Percentiles rank a stretch among this genome's conserved stretches.
These are phyloP conservation scores for Groenewaldozyma tartarivorans DNA, from an alignment of 805 yeast species.

Conservation along the genomic window DNA sequence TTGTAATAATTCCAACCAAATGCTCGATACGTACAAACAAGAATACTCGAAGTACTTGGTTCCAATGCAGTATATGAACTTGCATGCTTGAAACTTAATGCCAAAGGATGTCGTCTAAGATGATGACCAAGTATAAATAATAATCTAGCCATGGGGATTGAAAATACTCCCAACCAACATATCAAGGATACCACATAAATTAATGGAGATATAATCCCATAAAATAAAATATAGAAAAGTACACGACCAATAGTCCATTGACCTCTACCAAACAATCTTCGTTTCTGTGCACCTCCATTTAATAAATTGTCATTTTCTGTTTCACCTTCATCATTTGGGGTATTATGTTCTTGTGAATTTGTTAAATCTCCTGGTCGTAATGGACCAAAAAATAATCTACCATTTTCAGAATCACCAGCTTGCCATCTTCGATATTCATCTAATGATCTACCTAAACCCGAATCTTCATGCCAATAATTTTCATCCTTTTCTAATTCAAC, in stretches of 20 bases:
- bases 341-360: not conserved
- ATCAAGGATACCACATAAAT: conserved; percentile 42
- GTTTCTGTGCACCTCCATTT: conserved; percentile 2
- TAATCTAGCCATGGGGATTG: conserved; percentile 90
- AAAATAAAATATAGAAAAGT: conserved; percentile 61
- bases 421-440: conserved; percentile 88
- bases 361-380: conserved; percentile 22
- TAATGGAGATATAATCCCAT: conserved; percentile 61
- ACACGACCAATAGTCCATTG: conserved; percentile 81
- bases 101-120: conserved; percentile 82
- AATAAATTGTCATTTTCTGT: conserved; percentile 1
- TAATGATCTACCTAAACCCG: conserved; percentile 75
- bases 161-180: conserved; percentile 78
- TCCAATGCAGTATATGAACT: conserved; percentile 7
- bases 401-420: conserved; percentile 57
- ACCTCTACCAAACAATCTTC: conserved; percentile 82
- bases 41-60: conserved; percentile 37
- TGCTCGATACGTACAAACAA: conserved; percentile 86
- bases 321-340: not conserved
- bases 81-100: conserved; percentile 59
- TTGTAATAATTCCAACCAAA: conserved; percentile 91
- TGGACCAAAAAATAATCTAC: conserved; percentile 73
- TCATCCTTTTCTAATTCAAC: conserved; percentile 71
- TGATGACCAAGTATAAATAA: conserved; percentile 60
- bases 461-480: conserved; percentile 77